Evolutionary conservation across 148 eudicot genomes (phyloP).

Genomic region (Rhododendron kiyosumense): DNA sequence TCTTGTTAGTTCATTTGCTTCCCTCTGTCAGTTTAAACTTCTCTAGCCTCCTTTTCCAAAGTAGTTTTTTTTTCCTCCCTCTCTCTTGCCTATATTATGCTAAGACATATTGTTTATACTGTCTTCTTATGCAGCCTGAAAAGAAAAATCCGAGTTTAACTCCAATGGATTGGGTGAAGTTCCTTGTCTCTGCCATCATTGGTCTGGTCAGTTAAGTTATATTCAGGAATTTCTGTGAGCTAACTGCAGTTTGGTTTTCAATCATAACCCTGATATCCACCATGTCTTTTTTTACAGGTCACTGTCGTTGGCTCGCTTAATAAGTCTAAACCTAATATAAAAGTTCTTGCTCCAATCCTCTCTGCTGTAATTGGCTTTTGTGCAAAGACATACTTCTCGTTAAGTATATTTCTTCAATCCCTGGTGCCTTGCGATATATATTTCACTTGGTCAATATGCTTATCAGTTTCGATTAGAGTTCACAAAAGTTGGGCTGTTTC

Average conservation of each 20-base stretch:
- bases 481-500: not conserved
- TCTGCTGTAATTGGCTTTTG: constrained; percentile 72
- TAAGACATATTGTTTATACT: not conserved
- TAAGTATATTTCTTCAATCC: constrained; percentile 20
- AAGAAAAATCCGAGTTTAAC: constrained; percentile 96
- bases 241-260: not conserved
- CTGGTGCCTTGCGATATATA: not conserved
- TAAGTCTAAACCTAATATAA: constrained; percentile 62
- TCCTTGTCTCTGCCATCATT: constrained; percentile 78
- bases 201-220: constrained; percentile 69
- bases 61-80: too few relatives aligned
- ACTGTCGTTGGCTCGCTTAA: constrained; percentile 73
- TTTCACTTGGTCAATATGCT: not conserved
- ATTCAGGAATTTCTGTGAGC: too few relatives aligned
- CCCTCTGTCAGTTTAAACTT: not conserved
- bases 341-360: constrained; percentile 77
- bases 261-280: not conserved
- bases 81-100: not conserved
- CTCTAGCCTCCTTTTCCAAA: not conserved
- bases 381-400: constrained; percentile 98
- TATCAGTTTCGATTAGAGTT: not conserved
- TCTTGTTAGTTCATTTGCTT: constrained; percentile 45
- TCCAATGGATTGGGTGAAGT: constrained; percentile 97
- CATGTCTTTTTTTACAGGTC: constrained; percentile 40
- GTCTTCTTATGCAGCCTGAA: constrained; percentile 60